Base-by-base conservation (phyloP, 2,329 filamentous ascomycete species). In the Metarhizium brunneum region DNA sequence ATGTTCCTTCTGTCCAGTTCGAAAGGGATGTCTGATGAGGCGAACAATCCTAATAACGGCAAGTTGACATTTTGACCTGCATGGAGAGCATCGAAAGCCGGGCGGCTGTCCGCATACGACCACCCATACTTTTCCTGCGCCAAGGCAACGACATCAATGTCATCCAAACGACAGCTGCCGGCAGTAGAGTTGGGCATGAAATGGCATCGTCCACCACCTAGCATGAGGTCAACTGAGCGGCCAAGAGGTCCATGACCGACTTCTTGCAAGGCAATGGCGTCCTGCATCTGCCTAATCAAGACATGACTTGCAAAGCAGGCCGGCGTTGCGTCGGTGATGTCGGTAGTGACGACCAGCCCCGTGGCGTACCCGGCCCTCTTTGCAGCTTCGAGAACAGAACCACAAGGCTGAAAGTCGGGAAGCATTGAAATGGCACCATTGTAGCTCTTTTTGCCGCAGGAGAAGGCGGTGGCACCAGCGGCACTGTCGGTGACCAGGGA, bases 401-500 rank as follows among this genome's bases (percentile, higher is more conserved):
- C 94, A 69, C 94, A 99, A 4, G 94, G 90, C 35, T 84, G 83
- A 62, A 88, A 84, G 70, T 95, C 86, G 0, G 92, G 92, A 16
- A 95, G 78, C 54, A 95, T 87, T 10, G 90, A 88, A 63, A 99
- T 97, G 62, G 94, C 94, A 50, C 91, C 91, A 67, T 99, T 99
- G 76, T 99, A 99, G 69, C 87, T 95, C 82, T 99, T 99, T 67
- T 79, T 74, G 20, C 84, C 92, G 66, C 94, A 99, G 2, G 90
- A 91, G 70, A 99, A 99, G 1, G 94, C 94, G 0, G 94, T 99
- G 3, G 94, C 94, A 42, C 94, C 94, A n/a, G 94, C 94, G 5
- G 94, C 94, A 57, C 89, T 95, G 71, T 99, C 94, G 1, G 94
- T 99, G 53, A 99, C 87, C 58, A 97, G 76, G 56, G 87, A 92